Evolutionary conservation across 2,329 filamentous ascomycete species (phyloP), one percentile per base, ranked within the genome.

Genomic region (Ophiocordyceps polyrhachis-furcata): DNA sequence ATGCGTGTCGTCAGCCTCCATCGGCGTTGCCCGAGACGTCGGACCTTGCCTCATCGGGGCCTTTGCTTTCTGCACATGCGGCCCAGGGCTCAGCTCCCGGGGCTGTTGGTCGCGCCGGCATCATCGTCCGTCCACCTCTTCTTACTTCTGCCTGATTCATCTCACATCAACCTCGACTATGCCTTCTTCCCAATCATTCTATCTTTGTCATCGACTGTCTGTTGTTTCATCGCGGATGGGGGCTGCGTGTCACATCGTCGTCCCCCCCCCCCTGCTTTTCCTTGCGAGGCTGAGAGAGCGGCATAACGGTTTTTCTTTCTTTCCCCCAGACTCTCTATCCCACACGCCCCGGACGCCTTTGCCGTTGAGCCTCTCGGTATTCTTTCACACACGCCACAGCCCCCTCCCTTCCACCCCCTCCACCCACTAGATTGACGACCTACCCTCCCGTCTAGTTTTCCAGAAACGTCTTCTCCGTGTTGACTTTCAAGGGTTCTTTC

Each of bases 391-490:
- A 54, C 53, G 48, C 43, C 52, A 49, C 48, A 47, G 46, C 47
- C 49, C 48, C 46, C 49, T 43, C 25, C 47, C 42, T 28, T 11
- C n/a, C 9, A 17, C 35, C n/a, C 35, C 35, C 35, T 20, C 9
- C 25, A 28, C 25, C 25, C 25, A 20, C 17, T 35, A 41, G 40
- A 23, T 48, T 40, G 40, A 41, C 25, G 25, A 28, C 25, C 25
- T 28, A 28, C 25, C 25, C 44, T 44, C 28, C 47, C 35, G 35
- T 38, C 35, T 58, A 55, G 53, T 55, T 56, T 28, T 54, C 54
- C 49, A 55, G 55, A 53, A 56, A 51, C 52, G 53, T 55, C 50
- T 48, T 50, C 25, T 28, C 54, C 53, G 35, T 40, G 44, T 43
- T 44, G 35, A n/a, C 47, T 50, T 49, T 53, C 8, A 48, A 50